These are phyloP conservation scores for Pseudocercospora cruenta DNA, from an alignment of 2,329 filamentous ascomycete species.

Conservation along the genomic window DNA sequence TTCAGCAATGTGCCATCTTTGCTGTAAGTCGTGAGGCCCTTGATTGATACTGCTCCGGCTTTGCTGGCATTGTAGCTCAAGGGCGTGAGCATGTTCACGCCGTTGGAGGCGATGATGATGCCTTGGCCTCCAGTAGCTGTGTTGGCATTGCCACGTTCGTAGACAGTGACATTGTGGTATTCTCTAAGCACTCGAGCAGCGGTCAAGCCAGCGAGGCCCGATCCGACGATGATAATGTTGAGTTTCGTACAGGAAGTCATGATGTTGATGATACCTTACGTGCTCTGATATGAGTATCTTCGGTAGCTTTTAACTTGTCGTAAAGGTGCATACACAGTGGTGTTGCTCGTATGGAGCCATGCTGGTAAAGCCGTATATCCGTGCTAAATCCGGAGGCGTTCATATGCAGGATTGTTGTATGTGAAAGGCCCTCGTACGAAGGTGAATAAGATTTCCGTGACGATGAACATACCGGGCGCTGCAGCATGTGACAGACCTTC, in stretches of 20 bases:
- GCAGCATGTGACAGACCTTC: too few species aligned
- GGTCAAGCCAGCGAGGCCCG: background rate
- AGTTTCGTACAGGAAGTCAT: background rate
- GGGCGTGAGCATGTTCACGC: background rate
- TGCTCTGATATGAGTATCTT: background rate
- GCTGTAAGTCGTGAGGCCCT: background rate
- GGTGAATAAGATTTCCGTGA: too few species aligned
- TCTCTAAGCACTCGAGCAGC: background rate
- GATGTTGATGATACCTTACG: background rate
- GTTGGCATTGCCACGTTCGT: constrained; percentile 1
- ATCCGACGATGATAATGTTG: constrained; percentile 3
- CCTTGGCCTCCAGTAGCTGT: constrained; percentile 8
- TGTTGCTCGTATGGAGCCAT: background rate
- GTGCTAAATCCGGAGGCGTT: background rate
- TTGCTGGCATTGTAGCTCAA: background rate
- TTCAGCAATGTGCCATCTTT: background rate
- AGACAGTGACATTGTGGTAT: background rate
- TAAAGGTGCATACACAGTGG: background rate
- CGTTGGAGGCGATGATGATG: background rate
- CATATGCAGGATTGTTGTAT: background rate
- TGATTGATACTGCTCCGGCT: background rate
- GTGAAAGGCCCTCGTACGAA: background rate
- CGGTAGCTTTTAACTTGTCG: background rate
- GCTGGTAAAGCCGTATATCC: background rate
- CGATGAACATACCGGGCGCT: too few species aligned